Evolutionary conservation across 768 basidiomycete genomes (phyloP), one percentile per base, ranked within the genome.

Genomic region (Roridomyces roridus): DNA sequence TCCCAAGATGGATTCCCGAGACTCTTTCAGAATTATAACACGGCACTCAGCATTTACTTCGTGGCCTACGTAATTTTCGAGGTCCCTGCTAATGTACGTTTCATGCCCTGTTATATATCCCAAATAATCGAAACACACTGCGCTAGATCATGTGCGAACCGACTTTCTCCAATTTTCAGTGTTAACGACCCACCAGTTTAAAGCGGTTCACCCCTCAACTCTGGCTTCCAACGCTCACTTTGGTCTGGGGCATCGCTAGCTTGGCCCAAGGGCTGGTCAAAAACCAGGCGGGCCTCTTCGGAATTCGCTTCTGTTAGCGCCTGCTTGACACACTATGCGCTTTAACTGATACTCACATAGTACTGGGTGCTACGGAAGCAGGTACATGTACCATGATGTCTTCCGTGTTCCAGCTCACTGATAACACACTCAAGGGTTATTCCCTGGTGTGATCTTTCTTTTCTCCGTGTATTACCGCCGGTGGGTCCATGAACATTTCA

Each of bases 1-100:
- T 23, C 4, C 2, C 20, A 15, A 4, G 7, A 50, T 50, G 4
- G 24, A 24, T 11, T 4, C 3, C 26, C 49, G 39, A 45, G 28
- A 11, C n/a, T 51, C 25, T 31, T 20, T 6, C 37, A 51, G 31
- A 44, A 76, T 46, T 87, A 86, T 66, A 86, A 86, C 62, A 84
- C 82, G 0, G 73, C 82, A 2, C 68, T 88, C 17, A 82, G 84
- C 0, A 61, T 87, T 3, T 87, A 85, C 67, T 88, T 87, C 54
- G 72, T 85, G 4, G 80, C 83, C 45, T 87, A 87, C 61, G 76
- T 85, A 15, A 56, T 79, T n/a, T 86, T 85, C 45, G 85, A 86
- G 65, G 74, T 86, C 41, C 85, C 85, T 14, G 73, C 83, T 18
- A 86, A 85, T 65, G 83, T 86, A 63, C 62, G 76, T 68, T 34